Evolutionary conservation across 768 basidiomycete genomes (phyloP), one percentile per base, ranked within the genome.

Genomic region (Tylopilus sp.): DNA sequence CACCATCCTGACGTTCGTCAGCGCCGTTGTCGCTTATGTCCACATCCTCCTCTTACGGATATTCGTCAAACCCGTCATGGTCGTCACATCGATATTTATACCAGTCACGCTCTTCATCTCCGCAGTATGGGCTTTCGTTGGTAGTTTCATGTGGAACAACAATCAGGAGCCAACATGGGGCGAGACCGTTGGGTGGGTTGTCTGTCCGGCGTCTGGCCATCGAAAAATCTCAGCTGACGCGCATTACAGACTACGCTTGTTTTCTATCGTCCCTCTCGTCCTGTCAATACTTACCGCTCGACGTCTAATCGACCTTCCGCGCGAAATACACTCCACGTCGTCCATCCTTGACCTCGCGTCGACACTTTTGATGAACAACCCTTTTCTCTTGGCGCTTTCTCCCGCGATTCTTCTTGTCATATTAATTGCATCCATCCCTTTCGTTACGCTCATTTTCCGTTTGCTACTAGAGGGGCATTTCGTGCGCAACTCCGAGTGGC

Each of bases 31-130:
- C 40, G 86, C 89, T 8, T 92, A 92, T 64, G 69, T 75, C 39
- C 87, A 91, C 64, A 81, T 91, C 39, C 77, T 83, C 56, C 76
- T 95, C 38, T 71, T 95, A 44, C 82, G 85, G 51, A 76, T 90
- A 52, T 92, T 93, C 59, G 87, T 91, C 51, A 81, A 85, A 50
- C 92, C 93, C 17, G 87, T 91, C 44, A 83, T 95, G 75, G 70
- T 91, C 33, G 78, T 77, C 21, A 91, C 88, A 0, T 83, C 84
- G 17, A 73, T 92, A 23, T 86, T 87, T 60, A 81, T 89, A 43
- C 89, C 91, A 36, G 78, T 79, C 23, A 83, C 85, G 0, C 72
- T 92, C 53, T 77, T 88, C 61, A 74, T 89, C 44, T 89, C 86
- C 38, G 81, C 88, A 7, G 57, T 90, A 22, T 90, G 89, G 81